phyloP scores from a whole-genome alignment of 139 green algal species.

The Coccomyxa sp. region DNA sequence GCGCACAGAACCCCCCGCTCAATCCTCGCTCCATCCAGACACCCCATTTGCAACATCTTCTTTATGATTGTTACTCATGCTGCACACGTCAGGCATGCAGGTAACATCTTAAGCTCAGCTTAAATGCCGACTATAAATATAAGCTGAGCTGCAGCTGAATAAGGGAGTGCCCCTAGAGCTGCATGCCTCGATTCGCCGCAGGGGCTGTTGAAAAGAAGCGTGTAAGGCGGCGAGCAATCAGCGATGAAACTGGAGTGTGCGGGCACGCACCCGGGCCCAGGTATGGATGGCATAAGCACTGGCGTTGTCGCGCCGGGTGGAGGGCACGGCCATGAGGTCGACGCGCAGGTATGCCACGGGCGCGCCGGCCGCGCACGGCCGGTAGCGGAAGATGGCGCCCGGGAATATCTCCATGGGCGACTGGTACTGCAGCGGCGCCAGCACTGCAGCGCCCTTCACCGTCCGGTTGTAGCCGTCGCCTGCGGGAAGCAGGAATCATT shows the following conservation, averaged over 20 bases:
- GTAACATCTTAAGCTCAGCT: not conserved
- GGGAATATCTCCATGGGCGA: not conserved
- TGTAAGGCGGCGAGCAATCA: no score
- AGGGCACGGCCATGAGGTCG: not conserved
- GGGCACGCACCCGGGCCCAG: not conserved
- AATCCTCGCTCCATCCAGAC: not conserved
- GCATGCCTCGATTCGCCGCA: no score
- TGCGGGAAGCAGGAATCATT: not conserved
- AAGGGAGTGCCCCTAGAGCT: not conserved
- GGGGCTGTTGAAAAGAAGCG: no score
- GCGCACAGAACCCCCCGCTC: not conserved
- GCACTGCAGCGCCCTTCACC: not conserved
- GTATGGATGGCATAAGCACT: not conserved
- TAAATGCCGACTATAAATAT: no score
- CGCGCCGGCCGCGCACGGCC: not conserved
- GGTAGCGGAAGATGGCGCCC: not conserved
- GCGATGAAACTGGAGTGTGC: no score
- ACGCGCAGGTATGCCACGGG: not conserved
- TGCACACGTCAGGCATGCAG: not conserved
- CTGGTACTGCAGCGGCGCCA: not conserved
- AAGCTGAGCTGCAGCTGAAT: not conserved
- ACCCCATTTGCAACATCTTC: no score
- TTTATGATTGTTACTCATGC: not conserved
- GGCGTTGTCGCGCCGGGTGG: not conserved
- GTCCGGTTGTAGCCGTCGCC: not conserved